Conservation (phyloP, 1,139 yeast genomes). For the Kurtzmaniella quercitrusa region DNA sequence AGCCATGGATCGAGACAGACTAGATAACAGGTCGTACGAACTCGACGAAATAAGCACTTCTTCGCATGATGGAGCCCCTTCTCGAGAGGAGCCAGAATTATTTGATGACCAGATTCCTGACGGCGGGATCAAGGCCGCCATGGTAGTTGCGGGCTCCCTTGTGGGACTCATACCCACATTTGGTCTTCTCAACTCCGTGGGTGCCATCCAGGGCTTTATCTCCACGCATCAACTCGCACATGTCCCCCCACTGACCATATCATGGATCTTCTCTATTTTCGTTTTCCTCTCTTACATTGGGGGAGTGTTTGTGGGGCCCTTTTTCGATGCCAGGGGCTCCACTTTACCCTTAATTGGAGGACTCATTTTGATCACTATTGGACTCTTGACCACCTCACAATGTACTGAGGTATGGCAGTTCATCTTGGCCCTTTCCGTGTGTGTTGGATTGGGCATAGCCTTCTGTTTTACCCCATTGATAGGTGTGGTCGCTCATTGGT, state of each 20-base stretch:
- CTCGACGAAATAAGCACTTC: not conserved
- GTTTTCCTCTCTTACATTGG: conserved; percentile 26
- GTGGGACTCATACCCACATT: conserved; percentile 28
- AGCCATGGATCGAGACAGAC: not conserved
- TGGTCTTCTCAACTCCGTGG: conserved; percentile 31
- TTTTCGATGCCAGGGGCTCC: conserved; percentile 33
- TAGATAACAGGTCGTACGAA: not conserved
- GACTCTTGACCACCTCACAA: conserved; percentile 31
- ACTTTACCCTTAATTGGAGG: conserved; percentile 22
- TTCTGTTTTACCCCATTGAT: conserved; percentile 33
- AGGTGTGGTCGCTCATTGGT: conserved; percentile 40
- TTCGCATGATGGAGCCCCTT: not conserved
- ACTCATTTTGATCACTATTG: conserved; percentile 23
- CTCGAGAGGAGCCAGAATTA: not conserved
- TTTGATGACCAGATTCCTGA: conserved; percentile 16
- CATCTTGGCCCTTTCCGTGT: conserved; percentile 28
- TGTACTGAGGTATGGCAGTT: conserved; percentile 30
- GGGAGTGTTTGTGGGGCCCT: conserved; percentile 33
- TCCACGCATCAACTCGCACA: conserved; percentile 27
- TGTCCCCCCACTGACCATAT: conserved; percentile 12
- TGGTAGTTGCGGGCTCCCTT: conserved; percentile 32
- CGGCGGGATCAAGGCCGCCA: conserved; percentile 29
- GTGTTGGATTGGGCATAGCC: conserved; percentile 33
- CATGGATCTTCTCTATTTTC: conserved; percentile 39
- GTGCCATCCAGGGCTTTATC: conserved; percentile 33